phyloP scores from a whole-genome alignment of 1,139 yeast genomes.

The Lodderomyces margitis region DNA sequence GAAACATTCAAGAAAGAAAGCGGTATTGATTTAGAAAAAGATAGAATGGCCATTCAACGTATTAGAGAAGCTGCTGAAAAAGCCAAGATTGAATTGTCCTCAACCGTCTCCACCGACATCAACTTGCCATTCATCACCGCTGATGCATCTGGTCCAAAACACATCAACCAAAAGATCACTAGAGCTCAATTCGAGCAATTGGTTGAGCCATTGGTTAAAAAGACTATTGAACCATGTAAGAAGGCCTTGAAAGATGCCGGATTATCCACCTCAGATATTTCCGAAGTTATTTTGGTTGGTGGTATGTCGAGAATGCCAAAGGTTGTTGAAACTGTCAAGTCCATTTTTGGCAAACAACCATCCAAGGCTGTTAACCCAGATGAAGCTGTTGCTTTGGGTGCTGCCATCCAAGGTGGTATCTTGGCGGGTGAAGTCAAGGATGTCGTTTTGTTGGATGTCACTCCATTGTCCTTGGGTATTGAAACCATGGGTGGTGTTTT shows the following conservation, averaged over 20 bases:
- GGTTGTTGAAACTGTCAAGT: conserved; percentile 94
- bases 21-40: conserved; percentile 84
- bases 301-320: conserved; percentile 99
- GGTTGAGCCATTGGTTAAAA: conserved; percentile 89
- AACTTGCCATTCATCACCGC: conserved; percentile 97
- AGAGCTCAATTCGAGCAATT: conserved; percentile 92
- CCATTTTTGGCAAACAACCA: conserved; percentile 91
- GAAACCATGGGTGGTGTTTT: conserved; percentile 99
- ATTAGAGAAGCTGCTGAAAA: conserved; percentile 99
- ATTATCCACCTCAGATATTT: conserved; percentile 77
- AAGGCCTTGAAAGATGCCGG: conserved; percentile 97
- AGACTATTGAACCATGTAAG: conserved; percentile 95
- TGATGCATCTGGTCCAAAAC: conserved; percentile 97
- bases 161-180: conserved; percentile 88
- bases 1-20: conserved; percentile 90
- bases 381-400: conserved; percentile 99
- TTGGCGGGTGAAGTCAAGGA: conserved; percentile 97
- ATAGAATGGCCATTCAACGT: conserved; percentile 99
- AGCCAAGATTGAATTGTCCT: conserved; percentile 97
- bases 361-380: conserved; percentile 99
- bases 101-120: conserved; percentile 89
- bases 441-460: conserved; percentile 76
- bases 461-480: conserved; percentile 97
- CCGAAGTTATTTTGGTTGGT: conserved; percentile 97
- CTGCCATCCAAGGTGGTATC: conserved; percentile 99